Evolutionary conservation across 2,329 filamentous ascomycete species (phyloP).

Genomic region (Aureobasidium sp.): DNA sequence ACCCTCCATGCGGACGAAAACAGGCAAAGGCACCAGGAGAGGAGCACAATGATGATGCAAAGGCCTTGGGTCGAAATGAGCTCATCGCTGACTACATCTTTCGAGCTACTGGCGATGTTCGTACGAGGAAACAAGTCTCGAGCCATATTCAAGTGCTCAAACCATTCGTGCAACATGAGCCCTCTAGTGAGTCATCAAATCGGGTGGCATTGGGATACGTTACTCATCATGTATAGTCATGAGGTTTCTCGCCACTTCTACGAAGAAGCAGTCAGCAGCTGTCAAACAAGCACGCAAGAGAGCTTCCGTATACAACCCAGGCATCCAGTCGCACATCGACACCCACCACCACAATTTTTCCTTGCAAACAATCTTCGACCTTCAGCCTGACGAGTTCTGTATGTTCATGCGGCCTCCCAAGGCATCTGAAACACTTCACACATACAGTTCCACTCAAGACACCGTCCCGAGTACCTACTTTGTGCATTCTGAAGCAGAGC

Average conservation of each 20-base stretch:
- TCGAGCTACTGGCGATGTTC: slow-evolving; percentile 46
- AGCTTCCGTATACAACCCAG: neutral
- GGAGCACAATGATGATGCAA: slow-evolving; percentile 29
- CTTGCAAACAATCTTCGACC: neutral
- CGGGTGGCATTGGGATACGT: neutral
- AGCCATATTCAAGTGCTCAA: slow-evolving; percentile 59
- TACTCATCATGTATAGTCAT: slow-evolving; percentile 14
- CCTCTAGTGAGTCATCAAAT: slow-evolving; percentile 26
- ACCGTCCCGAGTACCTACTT: neutral
- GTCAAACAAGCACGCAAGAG: neutral
- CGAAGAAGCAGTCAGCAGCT: slow-evolving; percentile 10
- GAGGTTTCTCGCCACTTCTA: slow-evolving; percentile 10
- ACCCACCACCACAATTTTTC: neutral
- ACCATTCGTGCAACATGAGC: slow-evolving; percentile 46
- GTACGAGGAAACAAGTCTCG: slow-evolving; percentile 55
- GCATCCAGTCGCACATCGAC: neutral
- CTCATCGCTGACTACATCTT: slow-evolving; percentile 53
- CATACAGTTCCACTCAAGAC: neutral
- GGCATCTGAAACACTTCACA: slow-evolving; percentile 1
- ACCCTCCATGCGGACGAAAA: slow-evolving; percentile 52
- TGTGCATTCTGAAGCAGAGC: neutral
- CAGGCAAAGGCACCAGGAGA: slow-evolving; percentile 32
- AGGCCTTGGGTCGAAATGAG: slow-evolving; percentile 54
- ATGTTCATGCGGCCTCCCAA: slow-evolving; percentile 13
- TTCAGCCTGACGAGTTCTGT: slow-evolving; percentile 6